A percentile compares a stretch with the other conserved stretches of the same genome.
These are phyloP conservation scores for Lepiota venenata DNA, from an alignment of 768 basidiomycete species.

Conservation along the genomic window DNA sequence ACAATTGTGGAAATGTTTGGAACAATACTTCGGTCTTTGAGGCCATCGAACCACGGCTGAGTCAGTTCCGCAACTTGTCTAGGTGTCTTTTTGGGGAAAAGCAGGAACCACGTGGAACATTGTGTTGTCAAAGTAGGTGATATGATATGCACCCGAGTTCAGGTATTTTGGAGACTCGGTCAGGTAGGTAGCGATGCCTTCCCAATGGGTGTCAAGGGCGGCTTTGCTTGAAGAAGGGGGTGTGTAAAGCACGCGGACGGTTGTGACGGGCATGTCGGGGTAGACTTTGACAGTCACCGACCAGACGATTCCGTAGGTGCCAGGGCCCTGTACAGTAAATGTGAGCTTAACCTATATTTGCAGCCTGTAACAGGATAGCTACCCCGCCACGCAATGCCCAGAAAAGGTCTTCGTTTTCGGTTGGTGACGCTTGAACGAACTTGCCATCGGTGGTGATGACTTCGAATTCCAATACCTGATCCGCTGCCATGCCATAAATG, in stretches of 20 bases:
- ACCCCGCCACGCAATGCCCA: conserved; percentile 43
- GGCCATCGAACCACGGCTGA: conserved; percentile 1
- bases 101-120: conserved; percentile 14
- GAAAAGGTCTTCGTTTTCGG: conserved; percentile 41
- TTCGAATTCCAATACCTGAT: conserved; percentile 30
- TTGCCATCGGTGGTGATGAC: conserved; percentile 40
- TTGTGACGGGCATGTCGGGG: conserved; percentile 15
- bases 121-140: conserved; percentile 11
- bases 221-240: conserved; percentile 3
- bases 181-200: conserved; percentile 13
- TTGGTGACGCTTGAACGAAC: conserved; percentile 31
- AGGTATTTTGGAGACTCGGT: conserved; percentile 13
- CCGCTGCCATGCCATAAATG: conserved; percentile 23
- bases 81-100: conserved; percentile 13
- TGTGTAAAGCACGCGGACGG: conserved; percentile 11
- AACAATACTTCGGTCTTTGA: conserved; percentile 3
- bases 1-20: conserved; percentile 3
- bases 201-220: conserved; percentile 10
- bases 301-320: conserved; percentile 12
- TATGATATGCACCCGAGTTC: conserved; percentile 13
- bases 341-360: not conserved
- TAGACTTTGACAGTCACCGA: conserved; percentile 16
- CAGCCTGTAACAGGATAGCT: conserved; percentile 8
- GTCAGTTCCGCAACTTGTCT: not conserved
- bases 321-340: not conserved